These are phyloP conservation scores for Penicillium sclerotigenum DNA, from an alignment of 2,329 filamentous ascomycete genomes.

Conservation along the genomic window DNA sequence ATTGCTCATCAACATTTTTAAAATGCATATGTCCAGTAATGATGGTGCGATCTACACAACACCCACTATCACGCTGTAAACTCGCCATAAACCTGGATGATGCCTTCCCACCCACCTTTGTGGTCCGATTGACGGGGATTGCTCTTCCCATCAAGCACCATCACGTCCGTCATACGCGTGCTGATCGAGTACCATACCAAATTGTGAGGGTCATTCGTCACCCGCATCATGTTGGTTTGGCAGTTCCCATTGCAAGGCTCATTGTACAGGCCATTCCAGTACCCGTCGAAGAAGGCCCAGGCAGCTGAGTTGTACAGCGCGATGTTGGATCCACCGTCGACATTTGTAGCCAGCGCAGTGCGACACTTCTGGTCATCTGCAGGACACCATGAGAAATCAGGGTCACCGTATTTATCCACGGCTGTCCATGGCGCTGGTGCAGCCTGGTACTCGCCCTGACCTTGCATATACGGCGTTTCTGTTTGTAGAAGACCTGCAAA, in stretches of 20 bases:
- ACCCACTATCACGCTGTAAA: conserved; percentile 14
- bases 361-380: conserved; percentile 30
- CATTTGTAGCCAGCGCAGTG: conserved; percentile 28
- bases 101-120: conserved; percentile 32
- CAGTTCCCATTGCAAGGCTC: conserved; percentile 30
- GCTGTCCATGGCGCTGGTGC: conserved; percentile 33
- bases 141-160: conserved; percentile 29
- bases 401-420: conserved; percentile 25
- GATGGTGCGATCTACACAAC: neutral
- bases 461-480: conserved; percentile 39
- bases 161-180: conserved; percentile 30
- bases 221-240: conserved; percentile 35
- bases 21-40: conserved; percentile 4
- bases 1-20: no score
- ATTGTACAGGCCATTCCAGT: conserved; percentile 29
- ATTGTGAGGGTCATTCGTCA: conserved; percentile 25
- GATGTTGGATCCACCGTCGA: conserved; percentile 32
- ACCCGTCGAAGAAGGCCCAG: conserved; percentile 36
- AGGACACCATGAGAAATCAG: conserved; percentile 33
- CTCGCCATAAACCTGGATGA: conserved; percentile 30
- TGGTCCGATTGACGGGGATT: conserved; percentile 27
- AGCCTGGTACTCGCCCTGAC: conserved; percentile 23
- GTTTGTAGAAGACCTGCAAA: conserved; percentile 39
- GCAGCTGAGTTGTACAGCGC: conserved; percentile 34
- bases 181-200: conserved; percentile 35